phyloP scores from a whole-genome alignment of 2,329 filamentous ascomycete species.

The Ophiocordyceps camponoti-saundersi region DNA sequence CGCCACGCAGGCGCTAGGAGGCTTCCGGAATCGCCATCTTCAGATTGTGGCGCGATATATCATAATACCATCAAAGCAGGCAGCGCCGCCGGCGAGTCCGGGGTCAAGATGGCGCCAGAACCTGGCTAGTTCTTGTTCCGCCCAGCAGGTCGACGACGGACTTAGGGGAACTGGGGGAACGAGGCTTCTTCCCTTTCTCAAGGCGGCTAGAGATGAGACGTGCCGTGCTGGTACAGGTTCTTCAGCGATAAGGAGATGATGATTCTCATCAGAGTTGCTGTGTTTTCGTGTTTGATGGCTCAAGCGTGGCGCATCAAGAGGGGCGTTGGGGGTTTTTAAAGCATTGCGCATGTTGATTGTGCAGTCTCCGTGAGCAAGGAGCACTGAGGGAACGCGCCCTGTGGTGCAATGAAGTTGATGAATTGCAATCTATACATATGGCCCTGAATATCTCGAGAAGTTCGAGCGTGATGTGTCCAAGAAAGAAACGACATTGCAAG shows the following conservation, averaged over 20 bases:
- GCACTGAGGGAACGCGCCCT: too few species aligned
- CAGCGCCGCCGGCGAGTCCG: background rate
- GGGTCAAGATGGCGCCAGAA: constrained; percentile 14
- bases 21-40: constrained; percentile 73
- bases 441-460: too few species aligned
- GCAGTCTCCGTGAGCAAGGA: too few species aligned
- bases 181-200: constrained; percentile 72
- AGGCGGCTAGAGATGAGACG: constrained; percentile 78
- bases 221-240: constrained; percentile 13
- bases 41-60: constrained; percentile 85
- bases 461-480: too few species aligned
- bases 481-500: too few species aligned
- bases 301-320: background rate
- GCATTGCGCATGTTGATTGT: too few species aligned
- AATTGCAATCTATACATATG: too few species aligned
- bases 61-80: constrained; percentile 51
- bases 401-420: too few species aligned
- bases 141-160: constrained; percentile 19
- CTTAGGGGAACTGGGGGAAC: constrained; percentile 80
- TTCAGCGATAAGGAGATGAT: background rate
- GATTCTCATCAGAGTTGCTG: too few species aligned
- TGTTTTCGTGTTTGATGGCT: background rate
- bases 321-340: background rate
- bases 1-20: constrained; percentile 57
- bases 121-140: constrained; percentile 26